phyloP scores from a whole-genome alignment of 2,329 filamentous ascomycete species.

The Pestalotiopsis fici region DNA sequence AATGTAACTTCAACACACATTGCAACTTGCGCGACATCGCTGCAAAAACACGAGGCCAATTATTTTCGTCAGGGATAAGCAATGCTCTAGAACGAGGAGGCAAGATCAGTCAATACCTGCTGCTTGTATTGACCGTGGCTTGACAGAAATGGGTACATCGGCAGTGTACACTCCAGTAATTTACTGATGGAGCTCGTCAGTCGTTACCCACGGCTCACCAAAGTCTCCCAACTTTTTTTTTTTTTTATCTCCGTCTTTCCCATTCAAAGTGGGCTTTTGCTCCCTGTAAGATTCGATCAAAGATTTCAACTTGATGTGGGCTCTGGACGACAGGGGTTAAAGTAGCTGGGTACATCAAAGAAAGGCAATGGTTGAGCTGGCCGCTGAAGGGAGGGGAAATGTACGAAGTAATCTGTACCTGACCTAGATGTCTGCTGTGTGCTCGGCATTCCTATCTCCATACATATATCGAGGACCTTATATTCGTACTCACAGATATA shows the following conservation, averaged over 20 bases:
- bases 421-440: background rate
- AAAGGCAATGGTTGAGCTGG: background rate
- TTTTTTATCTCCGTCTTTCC: background rate
- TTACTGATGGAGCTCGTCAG: background rate
- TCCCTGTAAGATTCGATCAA: background rate
- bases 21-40: background rate
- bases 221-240: background rate
- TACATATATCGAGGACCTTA: too few relatives aligned
- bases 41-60: background rate
- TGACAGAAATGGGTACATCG: background rate
- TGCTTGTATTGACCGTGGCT: background rate
- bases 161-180: background rate
- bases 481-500: background rate
- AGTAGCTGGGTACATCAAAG: background rate
- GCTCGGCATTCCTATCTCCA: background rate
- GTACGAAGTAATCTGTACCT: too few relatives aligned
- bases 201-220: background rate
- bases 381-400: background rate
- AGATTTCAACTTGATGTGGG: constrained; percentile 7
- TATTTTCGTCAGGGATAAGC: background rate
- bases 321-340: background rate
- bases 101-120: too few relatives aligned
- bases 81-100: too few relatives aligned
- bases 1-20: background rate
- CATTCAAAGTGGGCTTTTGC: background rate